Evolutionary conservation across 805 yeast genomes (phyloP), one percentile per base, ranked within the genome.

Genomic region (Candida coleopterorum): DNA sequence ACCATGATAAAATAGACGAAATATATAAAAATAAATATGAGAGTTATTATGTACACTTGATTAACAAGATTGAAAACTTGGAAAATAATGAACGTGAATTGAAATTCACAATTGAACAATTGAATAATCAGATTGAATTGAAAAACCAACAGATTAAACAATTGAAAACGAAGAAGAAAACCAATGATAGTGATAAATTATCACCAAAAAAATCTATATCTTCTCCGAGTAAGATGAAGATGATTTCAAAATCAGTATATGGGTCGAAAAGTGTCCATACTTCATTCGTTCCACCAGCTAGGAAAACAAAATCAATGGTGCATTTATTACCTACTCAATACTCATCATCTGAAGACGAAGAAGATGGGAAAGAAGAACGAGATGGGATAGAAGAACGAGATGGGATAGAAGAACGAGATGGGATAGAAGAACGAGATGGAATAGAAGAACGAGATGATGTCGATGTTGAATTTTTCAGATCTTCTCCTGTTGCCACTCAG

Each of bases 301-400:
- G 23, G 15, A 35, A 30, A 25, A 27, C 32, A 8, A 22, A 29
- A 17, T 30, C 22, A 16, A 25, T 39, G 24, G 8, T 21, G 7
- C 34, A 31, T 16, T 22, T 40, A 36, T 22, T 52, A n/a, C 54
- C 60, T 3, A 55, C 60, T 1, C 60, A 55, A 41, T 55, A 55
- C 28, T 53, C 58, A 3, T 48, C 46, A 11, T 55, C 51, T 12
- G 54, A 48, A 9, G 45, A 38, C 6, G 29, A 28, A n/a, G 17
- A 38, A 34, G 29, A 21, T 4, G 22, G 9, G 9, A 9, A 20
- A 20, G 22, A 21, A n/a, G 20, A 12, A 24, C 29, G 6, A 23
- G 16, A 25, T 4, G 8, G 7, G 4, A 9, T 7, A 5, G 17
- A 25, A 9, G 10, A 6, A 23, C 6, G 14, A 6, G 8, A 14